These are phyloP conservation scores for Aeminium ludgeri DNA, from an alignment of 495 filamentous ascomycete species.

Conservation along the genomic window DNA sequence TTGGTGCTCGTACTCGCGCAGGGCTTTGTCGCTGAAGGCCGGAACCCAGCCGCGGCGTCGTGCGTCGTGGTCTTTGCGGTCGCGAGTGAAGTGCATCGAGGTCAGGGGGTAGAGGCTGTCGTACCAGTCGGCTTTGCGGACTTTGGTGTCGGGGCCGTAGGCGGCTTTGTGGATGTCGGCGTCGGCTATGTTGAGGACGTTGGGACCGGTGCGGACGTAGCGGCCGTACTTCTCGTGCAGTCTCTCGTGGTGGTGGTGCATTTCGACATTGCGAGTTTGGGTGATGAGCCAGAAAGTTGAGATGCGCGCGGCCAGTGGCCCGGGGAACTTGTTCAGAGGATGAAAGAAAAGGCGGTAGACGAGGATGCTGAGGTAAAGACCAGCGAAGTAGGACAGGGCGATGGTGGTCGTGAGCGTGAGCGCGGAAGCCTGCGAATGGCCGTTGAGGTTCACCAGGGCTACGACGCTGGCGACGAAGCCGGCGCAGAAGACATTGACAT, in stretches of 20 bases:
- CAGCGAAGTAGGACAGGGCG: conserved; percentile 1
- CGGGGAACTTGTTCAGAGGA: conserved; percentile 29
- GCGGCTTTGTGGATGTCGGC: conserved; percentile 23
- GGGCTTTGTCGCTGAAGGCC: conserved; percentile 18
- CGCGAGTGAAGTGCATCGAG: conserved; percentile 25
- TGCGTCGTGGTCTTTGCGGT: conserved; percentile 23
- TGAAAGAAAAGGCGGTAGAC: conserved; percentile 32
- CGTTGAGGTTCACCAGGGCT: neutral
- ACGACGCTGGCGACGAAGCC: neutral
- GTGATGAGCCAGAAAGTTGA: conserved; percentile 24
- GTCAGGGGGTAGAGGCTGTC: conserved; percentile 18
- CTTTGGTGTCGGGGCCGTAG: conserved; percentile 2
- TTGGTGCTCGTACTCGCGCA: conserved; percentile 24
- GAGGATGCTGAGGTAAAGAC: conserved; percentile 28
- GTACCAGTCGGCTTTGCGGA: conserved; percentile 30
- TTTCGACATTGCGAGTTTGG: neutral
- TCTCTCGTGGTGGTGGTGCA: conserved; percentile 1
- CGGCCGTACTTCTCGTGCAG: conserved; percentile 9
- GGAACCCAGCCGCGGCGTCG: conserved; percentile 29
- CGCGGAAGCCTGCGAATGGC: neutral
- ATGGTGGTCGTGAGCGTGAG: neutral
- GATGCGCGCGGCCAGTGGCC: conserved; percentile 26
- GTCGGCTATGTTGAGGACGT: conserved; percentile 23
- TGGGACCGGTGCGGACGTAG: conserved; percentile 12
- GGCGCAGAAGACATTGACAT: neutral